Conservation (phyloP, 306 rosid species). For the Abrus precatorius region DNA sequence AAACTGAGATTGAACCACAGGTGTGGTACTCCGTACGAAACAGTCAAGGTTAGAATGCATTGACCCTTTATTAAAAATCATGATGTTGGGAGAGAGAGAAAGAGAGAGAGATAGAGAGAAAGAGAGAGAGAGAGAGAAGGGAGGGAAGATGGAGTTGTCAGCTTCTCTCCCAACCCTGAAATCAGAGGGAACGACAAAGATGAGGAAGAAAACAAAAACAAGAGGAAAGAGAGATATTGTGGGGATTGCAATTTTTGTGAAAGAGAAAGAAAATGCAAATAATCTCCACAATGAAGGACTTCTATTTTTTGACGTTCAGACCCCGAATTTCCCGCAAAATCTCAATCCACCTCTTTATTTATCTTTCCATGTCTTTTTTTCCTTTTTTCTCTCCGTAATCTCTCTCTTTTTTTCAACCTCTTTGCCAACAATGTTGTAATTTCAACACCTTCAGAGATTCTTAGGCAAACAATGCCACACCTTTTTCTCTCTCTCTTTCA, state of each 20-base stretch:
- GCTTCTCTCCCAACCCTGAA: conserved; percentile 78
- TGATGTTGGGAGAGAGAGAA: conserved; percentile 49
- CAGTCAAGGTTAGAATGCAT: conserved; percentile 87
- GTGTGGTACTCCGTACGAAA: conserved; percentile 86
- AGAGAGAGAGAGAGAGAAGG: neutral
- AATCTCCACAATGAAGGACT: conserved; percentile 47
- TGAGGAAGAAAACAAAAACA: neutral
- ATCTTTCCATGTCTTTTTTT: conserved; percentile 11
- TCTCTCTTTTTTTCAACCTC: conserved; percentile 35
- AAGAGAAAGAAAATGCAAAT: conserved; percentile 53
- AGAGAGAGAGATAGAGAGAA: neutral
- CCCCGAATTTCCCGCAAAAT: conserved; percentile 60
- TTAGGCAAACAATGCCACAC: conserved; percentile 29
- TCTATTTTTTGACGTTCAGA: conserved; percentile 64
- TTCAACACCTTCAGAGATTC: conserved; percentile 48
- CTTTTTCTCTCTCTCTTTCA: neutral
- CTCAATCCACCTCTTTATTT: conserved; percentile 27
- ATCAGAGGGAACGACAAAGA: conserved; percentile 49
- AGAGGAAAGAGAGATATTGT: conserved; percentile 46
- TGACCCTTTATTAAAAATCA: conserved; percentile 72
- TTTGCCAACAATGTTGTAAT: conserved; percentile 60
- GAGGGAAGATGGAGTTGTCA: conserved; percentile 50
- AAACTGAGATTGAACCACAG: conserved; percentile 78
- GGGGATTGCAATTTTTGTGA: conserved; percentile 56
- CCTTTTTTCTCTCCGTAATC: neutral